Conservation (phyloP, 2,329 filamentous ascomycete genomes). For the Rhynchosporium graminicola region DNA sequence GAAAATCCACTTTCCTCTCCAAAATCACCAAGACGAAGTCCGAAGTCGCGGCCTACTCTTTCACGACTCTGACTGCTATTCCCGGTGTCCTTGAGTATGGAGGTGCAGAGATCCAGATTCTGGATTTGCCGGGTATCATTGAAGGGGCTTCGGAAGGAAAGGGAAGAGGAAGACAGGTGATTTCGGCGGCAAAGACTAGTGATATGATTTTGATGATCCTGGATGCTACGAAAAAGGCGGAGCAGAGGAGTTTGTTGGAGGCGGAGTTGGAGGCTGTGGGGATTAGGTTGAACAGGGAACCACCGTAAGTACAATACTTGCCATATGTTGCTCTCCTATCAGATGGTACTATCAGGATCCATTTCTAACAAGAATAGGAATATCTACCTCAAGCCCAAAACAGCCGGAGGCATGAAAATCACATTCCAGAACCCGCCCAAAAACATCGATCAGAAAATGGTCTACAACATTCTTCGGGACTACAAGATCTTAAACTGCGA, state of each 20-base stretch:
- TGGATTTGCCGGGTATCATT: conserved; percentile 97
- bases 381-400: conserved; percentile 95
- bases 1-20: conserved; percentile 98
- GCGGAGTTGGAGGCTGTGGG: conserved; percentile 93
- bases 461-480: conserved; percentile 95
- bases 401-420: conserved; percentile 97
- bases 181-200: conserved; percentile 96
- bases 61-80: conserved; percentile 96
- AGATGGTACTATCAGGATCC: not conserved
- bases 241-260: conserved; percentile 87
- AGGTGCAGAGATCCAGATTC: conserved; percentile 94
- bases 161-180: conserved; percentile 92
- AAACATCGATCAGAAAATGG: conserved; percentile 92
- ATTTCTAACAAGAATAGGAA: conserved; percentile 60
- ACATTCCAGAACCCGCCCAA: conserved; percentile 91
- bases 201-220: conserved; percentile 96
- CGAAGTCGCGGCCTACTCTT: conserved; percentile 93
- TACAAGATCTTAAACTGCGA: conserved; percentile 99
- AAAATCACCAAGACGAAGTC: conserved; percentile 98
- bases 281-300: conserved; percentile 87
- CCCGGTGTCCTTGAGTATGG: conserved; percentile 97
- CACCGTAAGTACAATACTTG: conserved; percentile 62
- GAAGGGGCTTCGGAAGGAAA: conserved; percentile 96
- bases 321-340: not conserved
- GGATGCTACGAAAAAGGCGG: conserved; percentile 93